These are phyloP conservation scores for Candida berthetii DNA, from an alignment of 805 yeast species.

Conservation along the genomic window DNA sequence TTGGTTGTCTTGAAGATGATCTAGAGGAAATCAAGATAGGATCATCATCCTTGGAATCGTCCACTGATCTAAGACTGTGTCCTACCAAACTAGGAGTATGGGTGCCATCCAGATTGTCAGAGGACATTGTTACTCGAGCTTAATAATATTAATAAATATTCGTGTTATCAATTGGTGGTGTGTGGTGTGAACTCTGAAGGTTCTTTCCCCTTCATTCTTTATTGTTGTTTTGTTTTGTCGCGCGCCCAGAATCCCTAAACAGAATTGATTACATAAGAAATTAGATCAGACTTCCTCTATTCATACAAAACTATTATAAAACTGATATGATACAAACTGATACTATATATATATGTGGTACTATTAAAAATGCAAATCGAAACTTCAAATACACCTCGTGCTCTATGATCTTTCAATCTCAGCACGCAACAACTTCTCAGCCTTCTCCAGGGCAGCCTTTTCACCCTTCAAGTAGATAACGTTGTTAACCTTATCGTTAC, in stretches of 20 bases:
- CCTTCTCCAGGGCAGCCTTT: slow-evolving; percentile 44
- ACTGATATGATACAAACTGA: too few relatives aligned
- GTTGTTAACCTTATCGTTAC: slow-evolving; percentile 42
- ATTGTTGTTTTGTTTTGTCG: too few relatives aligned
- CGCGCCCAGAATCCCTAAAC: too few relatives aligned
- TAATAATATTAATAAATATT: too few relatives aligned
- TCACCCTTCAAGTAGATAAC: slow-evolving; percentile 58
- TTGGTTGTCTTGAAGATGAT: slow-evolving; percentile 10
- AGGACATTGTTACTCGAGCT: background rate
- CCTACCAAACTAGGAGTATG: slow-evolving; percentile 17
- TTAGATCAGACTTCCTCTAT: too few relatives aligned
- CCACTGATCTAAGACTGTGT: slow-evolving; percentile 15
- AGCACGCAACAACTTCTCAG: slow-evolving; percentile 28
- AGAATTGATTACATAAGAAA: too few relatives aligned
- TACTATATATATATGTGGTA: too few relatives aligned
- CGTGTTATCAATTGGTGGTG: too few relatives aligned
- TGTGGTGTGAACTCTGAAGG: too few relatives aligned
- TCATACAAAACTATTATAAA: too few relatives aligned
- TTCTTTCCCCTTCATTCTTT: too few relatives aligned
- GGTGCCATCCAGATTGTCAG: background rate
- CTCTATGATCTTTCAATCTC: slow-evolving; percentile 6
- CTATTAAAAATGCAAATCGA: background rate
- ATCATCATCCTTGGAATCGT: slow-evolving; percentile 7
- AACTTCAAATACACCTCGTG: background rate
- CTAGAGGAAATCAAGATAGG: slow-evolving; percentile 3